Base-by-base conservation (phyloP, 805 yeast genomes). In the Starmerella potacharoeniae region DNA sequence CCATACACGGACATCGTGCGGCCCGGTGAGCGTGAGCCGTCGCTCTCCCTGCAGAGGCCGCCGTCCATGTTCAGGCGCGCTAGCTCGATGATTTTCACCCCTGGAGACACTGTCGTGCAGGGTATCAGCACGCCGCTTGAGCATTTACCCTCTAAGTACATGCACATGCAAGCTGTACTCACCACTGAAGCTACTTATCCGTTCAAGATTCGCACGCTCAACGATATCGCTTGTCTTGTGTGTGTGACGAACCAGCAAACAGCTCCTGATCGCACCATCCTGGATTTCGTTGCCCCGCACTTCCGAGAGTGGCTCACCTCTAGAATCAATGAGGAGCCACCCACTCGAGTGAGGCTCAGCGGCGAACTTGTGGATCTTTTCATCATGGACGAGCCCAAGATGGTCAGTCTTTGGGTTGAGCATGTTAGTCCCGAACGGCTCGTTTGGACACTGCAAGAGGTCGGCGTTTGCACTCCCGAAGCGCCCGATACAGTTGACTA, bases 381-480 rank as follows among this genome's bases (percentile, higher is more conserved):
- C 14, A 46, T 46, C n/a, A 34, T 46, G 39, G 13, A 22, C 49
- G 31, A 46, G 49, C 40, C 49, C n/a, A 46, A 46, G 16, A 17
- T 95, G 85, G 89, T 95, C 10, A 85, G 95, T 0, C 69, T 90
- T 54, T 91, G 96, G 96, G 95, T 93, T 0, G 89, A 89, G 63
- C 16, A 34, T 1, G 49, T 46, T 10, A 34, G 40, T 14, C 7
- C 44, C 6, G 60, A 48, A 45, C 69, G 86, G 54, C 76, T 89
- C 52, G 83, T 88, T 50, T 82, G 93, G 72, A 87, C 87, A 72
- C 83, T 90, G 65, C 95, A 89, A 64, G 93, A 87, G 65, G 87
- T 89, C 14, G 33, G 49, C 28, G 33, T 31, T 3, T 35, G 34
- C 28, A 14, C n/a, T 3, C 17, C 48, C 17, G 2, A 37, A n/a